A percentile compares a stretch with the other conserved stretches of the same genome.
phyloP scores from a whole-genome alignment of 192 early-diverging fungal genomes.

The Umbelopsis sp. region DNA sequence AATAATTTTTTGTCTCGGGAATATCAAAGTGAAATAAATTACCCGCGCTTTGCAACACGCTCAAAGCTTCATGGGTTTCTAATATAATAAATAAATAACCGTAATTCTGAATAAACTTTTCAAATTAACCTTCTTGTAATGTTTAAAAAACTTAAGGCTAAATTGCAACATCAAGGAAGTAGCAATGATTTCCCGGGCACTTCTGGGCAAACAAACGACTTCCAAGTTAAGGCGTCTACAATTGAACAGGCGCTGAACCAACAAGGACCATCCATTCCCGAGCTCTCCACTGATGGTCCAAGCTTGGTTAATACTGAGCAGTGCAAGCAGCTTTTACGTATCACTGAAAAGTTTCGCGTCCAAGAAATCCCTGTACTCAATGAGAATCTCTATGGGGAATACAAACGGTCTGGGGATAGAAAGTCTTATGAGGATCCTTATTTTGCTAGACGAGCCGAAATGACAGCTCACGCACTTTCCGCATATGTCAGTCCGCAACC shows the following conservation, averaged over 20 bases:
- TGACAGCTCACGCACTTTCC: not conserved
- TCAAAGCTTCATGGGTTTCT: too few relatives aligned
- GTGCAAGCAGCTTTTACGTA: not conserved
- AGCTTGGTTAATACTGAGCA: not conserved
- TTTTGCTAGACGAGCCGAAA: not conserved
- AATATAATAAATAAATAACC: too few relatives aligned
- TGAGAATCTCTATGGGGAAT: not conserved
- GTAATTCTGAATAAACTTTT: not conserved
- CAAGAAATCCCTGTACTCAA: not conserved
- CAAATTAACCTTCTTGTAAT: not conserved
- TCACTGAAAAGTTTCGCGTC: not conserved
- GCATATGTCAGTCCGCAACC: not conserved
- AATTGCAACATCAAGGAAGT: not conserved
- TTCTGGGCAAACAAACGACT: too few relatives aligned
- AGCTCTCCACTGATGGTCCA: not conserved
- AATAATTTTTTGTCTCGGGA: too few relatives aligned
- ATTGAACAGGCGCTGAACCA: not conserved
- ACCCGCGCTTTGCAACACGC: too few relatives aligned
- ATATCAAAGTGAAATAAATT: too few relatives aligned
- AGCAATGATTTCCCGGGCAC: not conserved
- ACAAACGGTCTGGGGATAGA: not conserved
- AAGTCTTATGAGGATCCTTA: conserved; percentile 14
- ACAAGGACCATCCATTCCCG: not conserved
- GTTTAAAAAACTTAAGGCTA: not conserved
- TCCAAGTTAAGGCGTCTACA: not conserved